Percentiles rank a stretch among this genome's conserved stretches.
These are phyloP conservation scores for Aspergillus luchuensis DNA, from an alignment of 2,329 filamentous ascomycete genomes.

Conservation along the genomic window DNA sequence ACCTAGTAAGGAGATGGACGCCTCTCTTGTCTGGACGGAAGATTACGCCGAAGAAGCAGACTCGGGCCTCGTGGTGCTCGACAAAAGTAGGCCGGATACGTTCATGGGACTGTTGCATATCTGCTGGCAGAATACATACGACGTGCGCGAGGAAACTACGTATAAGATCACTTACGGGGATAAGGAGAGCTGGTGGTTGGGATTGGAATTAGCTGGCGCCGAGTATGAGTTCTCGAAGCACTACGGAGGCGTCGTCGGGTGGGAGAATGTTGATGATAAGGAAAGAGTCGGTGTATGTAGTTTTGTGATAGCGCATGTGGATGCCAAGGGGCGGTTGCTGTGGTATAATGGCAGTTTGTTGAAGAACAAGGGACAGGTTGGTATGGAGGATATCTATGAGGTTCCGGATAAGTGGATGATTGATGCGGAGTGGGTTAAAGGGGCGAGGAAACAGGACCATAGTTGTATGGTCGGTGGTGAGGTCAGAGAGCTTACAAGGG, in stretches of 20 bases:
- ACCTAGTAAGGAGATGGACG: neutral
- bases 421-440: conserved; percentile 15
- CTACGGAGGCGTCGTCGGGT: conserved; percentile 14
- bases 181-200: conserved; percentile 17
- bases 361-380: conserved; percentile 9
- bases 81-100: conserved; percentile 6
- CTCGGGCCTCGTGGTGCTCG: conserved; percentile 9
- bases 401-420: conserved; percentile 11
- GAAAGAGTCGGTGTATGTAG: conserved; percentile 6
- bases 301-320: conserved; percentile 15
- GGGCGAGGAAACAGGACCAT: conserved; percentile 10
- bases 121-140: conserved; percentile 16
- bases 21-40: conserved; percentile 11
- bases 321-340: conserved; percentile 8
- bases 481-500: neutral
- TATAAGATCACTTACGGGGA: conserved; percentile 12
- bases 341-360: conserved; percentile 17
- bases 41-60: conserved; percentile 14
- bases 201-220: conserved; percentile 10
- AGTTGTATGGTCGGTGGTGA: conserved; percentile 13
- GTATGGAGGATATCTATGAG: conserved; percentile 6
- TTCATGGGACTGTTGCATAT: conserved; percentile 7
- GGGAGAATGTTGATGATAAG: neutral
- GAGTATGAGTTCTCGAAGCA: conserved; percentile 12
- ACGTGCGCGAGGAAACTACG: conserved; percentile 8